Conservation (phyloP, 495 filamentous ascomycete genomes). For the Terfezia boudieri region DNA sequence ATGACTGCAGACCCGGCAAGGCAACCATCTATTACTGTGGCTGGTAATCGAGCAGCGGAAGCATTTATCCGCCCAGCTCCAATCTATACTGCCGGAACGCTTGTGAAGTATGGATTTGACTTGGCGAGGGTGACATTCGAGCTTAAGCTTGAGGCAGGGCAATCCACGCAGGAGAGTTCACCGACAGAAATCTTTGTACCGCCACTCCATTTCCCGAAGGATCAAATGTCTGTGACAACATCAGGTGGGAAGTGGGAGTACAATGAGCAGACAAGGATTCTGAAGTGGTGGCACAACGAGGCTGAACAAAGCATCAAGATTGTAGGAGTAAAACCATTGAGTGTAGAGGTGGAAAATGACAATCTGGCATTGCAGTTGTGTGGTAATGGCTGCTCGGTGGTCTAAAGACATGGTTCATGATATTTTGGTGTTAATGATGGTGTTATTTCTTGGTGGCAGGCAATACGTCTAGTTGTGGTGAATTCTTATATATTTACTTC, state of each 20-base stretch:
- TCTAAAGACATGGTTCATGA: slow-evolving; percentile 15
- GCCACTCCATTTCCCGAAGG: slow-evolving; percentile 76
- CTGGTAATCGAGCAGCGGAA: slow-evolving; percentile 73
- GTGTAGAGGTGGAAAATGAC: slow-evolving; percentile 35
- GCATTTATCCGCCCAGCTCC: slow-evolving; percentile 78
- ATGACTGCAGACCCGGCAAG: not conserved
- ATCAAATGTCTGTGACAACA: slow-evolving; percentile 42
- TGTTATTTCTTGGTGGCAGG: too few relatives aligned
- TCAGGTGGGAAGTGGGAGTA: slow-evolving; percentile 81
- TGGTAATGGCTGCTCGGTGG: slow-evolving; percentile 23
- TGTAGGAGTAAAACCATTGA: slow-evolving; percentile 45
- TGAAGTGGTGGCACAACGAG: slow-evolving; percentile 78
- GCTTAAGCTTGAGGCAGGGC: slow-evolving; percentile 35
- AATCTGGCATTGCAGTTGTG: slow-evolving; percentile 31
- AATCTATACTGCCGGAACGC: slow-evolving; percentile 44
- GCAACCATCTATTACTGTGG: slow-evolving; percentile 20
- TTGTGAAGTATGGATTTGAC: slow-evolving; percentile 55
- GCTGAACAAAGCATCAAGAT: slow-evolving; percentile 65
- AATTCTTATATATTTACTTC: too few relatives aligned
- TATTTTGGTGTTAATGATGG: too few relatives aligned
- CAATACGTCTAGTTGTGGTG: too few relatives aligned
- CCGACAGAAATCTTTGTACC: slow-evolving; percentile 78
- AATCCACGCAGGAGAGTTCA: slow-evolving; percentile 29
- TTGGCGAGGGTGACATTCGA: slow-evolving; percentile 51
- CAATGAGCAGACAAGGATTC: slow-evolving; percentile 34